Percentiles rank a stretch among this genome's conserved stretches.
Conservation (phyloP, 371 early-diverging fungal genomes). For the Haplosporangium sp. region DNA sequence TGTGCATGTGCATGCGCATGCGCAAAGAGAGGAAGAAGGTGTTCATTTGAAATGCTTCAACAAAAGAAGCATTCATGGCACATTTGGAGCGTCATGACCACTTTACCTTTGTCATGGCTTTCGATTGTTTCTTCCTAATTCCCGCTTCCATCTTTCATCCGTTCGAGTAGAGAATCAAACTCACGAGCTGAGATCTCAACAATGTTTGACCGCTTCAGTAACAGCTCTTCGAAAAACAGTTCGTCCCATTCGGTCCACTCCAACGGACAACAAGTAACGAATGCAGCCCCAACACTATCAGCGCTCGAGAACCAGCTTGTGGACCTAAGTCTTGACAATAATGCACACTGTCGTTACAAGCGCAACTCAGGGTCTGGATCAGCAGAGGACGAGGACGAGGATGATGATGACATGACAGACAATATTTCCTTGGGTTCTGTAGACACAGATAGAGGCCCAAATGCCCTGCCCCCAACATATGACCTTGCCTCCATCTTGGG, state of each 20-base stretch:
- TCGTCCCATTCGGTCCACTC: conserved; percentile 18
- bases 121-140: background rate
- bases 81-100: background rate
- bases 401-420: conserved; percentile 32
- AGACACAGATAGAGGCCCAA: conserved; percentile 34
- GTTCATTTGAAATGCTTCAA: too few species aligned
- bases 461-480: conserved; percentile 44
- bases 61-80: too few species aligned
- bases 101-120: background rate
- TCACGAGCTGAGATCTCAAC: background rate
- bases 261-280: background rate
- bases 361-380: conserved; percentile 18
- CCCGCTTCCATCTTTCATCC: background rate
- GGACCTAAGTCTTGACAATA: conserved; percentile 20
- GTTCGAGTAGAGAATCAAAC: background rate
- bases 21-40: too few species aligned
- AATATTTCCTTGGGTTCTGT: conserved; percentile 49
- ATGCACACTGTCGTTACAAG: background rate
- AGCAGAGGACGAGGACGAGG: conserved; percentile 11
- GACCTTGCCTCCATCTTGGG: conserved; percentile 46
- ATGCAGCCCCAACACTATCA: background rate
- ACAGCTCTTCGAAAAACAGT: conserved; percentile 11
- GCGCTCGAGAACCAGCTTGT: conserved; percentile 28
- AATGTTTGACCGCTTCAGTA: conserved; percentile 8
- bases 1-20: too few species aligned